Evolutionary conservation across 2,329 filamentous ascomycete genomes (phyloP), one percentile per base, ranked within the genome.

Genomic region (Claviceps monticola): DNA sequence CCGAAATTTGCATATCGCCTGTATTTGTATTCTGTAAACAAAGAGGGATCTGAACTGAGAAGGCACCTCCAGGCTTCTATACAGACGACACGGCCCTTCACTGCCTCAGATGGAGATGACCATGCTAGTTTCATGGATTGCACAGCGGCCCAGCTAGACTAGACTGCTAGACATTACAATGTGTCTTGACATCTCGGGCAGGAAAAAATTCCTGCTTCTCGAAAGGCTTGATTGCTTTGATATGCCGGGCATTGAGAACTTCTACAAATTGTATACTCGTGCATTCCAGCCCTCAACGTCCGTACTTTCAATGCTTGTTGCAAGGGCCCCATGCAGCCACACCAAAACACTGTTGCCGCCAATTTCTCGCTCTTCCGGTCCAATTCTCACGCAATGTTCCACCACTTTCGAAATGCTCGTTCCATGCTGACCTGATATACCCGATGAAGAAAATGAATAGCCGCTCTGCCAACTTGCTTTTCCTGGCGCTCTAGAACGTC

Each of bases 401-500:
- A 26, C 13, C 34, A 17, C n/a, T 23, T 2, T 38, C 38, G 29
- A 23, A 23, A 26, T 29, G 23, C 37, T 16, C 23, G 13, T 19
- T 23, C n/a, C 17, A 7, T 23, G 17, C 11, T 43, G 41, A 17
- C 14, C 19, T 16, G 14, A 44, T 26, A 14, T 11, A 44, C 21
- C 21, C 6, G 42, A 44, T 21, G 41, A 42, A 42, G 17, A 45
- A 37, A 38, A 36, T 34, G 9, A 38, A 45, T 16, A 37, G 11
- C 8, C 17, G 19, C 19, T 50, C 14, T 16, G 36, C 41, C 23
- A 26, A 11, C 23, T 17, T 38, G 41, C 37, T 36, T 5, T 38
- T 7, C 13, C 21, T 23, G 48, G 39, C 48, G 45, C 38, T 48
- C 62, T 69, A 88, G 62, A 88, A 88, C 51, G 85, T 89, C 78